Evolutionary conservation across 2,329 filamentous ascomycete species (phyloP), one percentile per base, ranked within the genome.

Genomic region (Grosmannia penicillata): DNA sequence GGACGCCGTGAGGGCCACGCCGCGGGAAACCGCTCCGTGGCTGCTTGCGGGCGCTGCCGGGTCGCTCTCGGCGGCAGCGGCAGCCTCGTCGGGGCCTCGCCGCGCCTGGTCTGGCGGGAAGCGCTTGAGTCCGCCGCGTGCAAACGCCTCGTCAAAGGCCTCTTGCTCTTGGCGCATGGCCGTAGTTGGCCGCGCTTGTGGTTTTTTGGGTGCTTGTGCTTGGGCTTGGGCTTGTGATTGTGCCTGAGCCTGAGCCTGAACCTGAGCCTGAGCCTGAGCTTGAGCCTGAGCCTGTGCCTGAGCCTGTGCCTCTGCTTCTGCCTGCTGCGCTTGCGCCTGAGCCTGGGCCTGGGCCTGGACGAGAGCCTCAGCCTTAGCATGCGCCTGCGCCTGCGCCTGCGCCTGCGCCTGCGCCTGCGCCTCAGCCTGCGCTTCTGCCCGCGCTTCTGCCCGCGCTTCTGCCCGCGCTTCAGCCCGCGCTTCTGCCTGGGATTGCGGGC

Each of bases 1-100:
- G 11, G 66, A 68, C 3, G 72, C 73, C 47, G 73, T 76, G 31
- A 74, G 55, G 0, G 66, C 61, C n/a, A 72, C 65, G 36, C 71
- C 66, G 45, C 46, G 44, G 11, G 28, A 5, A 24, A 21, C 4
- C 22, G 25, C 15, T n/a, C n/a, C 36, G 27, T 5, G 69, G 57
- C 45, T 57, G 62, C 2, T 47, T 24, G 58, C 50, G 11, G 55
- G 47, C 25, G 46, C 45, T 35, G 53, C 41, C 32, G 47, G 40
- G 13, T 46, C 39, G 45, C 48, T 45, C 37, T 61, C 50, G 40
- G 47, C 40, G 1, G 42, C 42, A 1, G 28, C 40, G 2, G 27
- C 45, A 8, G 50, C 54, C 13, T 59, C 58, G n/a, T 58, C 54
- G 13, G 49, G 53, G 2, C 52, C 53, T 27, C 55, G 56, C 40